phyloP scores from a whole-genome alignment of 2,329 filamentous ascomycete genomes.

The Nectriaceae sp. region DNA sequence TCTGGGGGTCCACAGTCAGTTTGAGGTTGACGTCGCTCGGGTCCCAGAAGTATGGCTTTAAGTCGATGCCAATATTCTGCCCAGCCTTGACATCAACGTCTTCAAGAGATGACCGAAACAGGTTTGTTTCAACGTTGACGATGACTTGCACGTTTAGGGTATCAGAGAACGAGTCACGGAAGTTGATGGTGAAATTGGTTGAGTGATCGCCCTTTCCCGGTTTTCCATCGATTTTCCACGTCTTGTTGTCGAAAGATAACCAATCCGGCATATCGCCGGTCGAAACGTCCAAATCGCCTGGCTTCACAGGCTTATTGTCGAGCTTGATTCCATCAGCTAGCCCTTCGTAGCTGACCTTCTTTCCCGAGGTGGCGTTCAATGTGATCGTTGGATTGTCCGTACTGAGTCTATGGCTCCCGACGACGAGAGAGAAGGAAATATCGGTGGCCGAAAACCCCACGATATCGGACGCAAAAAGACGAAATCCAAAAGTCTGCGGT shows the following conservation, averaged over 20 bases:
- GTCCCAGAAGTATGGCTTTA: conserved; percentile 44
- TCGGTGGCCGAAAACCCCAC: conserved; percentile 72
- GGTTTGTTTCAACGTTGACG: conserved; percentile 36
- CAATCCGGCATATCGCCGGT: conserved; percentile 62
- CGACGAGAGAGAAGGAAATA: conserved; percentile 68
- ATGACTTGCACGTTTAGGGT: conserved; percentile 56
- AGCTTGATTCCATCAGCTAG: conserved; percentile 56
- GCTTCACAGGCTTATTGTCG: conserved; percentile 54
- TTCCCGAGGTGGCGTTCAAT: conserved; percentile 58
- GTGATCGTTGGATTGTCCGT: conserved; percentile 59
- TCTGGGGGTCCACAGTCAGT: conserved; percentile 36
- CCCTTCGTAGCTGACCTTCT: conserved; percentile 52
- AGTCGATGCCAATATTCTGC: conserved; percentile 43
- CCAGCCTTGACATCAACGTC: conserved; percentile 44
- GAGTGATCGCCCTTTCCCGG: conserved; percentile 60
- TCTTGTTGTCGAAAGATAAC: conserved; percentile 65
- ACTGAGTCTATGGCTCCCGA: conserved; percentile 70
- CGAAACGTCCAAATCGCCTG: conserved; percentile 54
- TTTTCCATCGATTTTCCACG: conserved; percentile 65
- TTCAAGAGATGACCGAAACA: conserved; percentile 44
- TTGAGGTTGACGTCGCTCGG: conserved; percentile 40
- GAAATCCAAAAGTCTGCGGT: conserved; percentile 71
- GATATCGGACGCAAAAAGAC: conserved; percentile 77
- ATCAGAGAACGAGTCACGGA: conserved; percentile 61
- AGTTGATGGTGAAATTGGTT: conserved; percentile 63